phyloP scores from a whole-genome alignment of 129 eudicot genomes.

The Pulicaria dysenterica region DNA sequence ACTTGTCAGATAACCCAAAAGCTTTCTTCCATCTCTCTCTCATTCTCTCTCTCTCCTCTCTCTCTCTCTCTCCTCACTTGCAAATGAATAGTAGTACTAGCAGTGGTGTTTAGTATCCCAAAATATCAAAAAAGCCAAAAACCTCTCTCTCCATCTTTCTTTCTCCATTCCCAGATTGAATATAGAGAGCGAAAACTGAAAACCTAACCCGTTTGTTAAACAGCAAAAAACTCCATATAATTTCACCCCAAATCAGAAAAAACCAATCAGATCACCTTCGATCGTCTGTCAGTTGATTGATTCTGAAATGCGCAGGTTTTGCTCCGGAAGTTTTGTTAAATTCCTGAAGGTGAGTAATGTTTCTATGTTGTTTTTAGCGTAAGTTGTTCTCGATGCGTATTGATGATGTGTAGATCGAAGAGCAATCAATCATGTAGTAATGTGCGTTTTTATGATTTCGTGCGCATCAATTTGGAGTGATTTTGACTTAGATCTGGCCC shows the following conservation, averaged over 20 bases:
- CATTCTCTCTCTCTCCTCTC: too few relatives aligned
- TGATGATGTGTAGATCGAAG: not conserved
- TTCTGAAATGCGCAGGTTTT: slow-evolving; percentile 31
- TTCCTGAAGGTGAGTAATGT: slow-evolving; percentile 24
- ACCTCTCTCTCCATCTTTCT: slow-evolving; percentile 17
- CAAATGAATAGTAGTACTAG: slow-evolving; percentile 19
- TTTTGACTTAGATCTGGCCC: slow-evolving; percentile 37
- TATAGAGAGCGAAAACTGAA: slow-evolving; percentile 18
- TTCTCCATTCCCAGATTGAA: slow-evolving; percentile 3
- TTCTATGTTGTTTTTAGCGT: not conserved
- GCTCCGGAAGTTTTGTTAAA: not conserved
- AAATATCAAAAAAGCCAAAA: slow-evolving; percentile 34
- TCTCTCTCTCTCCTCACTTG: slow-evolving; percentile 10
- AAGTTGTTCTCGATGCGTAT: slow-evolving; percentile 1
- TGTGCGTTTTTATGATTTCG: slow-evolving; percentile 10
- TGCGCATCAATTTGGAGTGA: not conserved
- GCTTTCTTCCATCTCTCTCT: slow-evolving; percentile 2
- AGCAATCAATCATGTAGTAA: not conserved
- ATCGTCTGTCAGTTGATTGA: slow-evolving; percentile 30
- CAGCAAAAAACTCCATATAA: slow-evolving; percentile 14
- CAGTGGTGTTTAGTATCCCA: slow-evolving; percentile 21
- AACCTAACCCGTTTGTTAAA: not conserved
- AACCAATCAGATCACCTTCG: slow-evolving; percentile 25
- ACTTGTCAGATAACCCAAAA: slow-evolving; percentile 34
- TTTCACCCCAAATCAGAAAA: slow-evolving; percentile 11